Evolutionary conservation across 169 alveolate genomes (phyloP).

Genomic region (Cryptosporidium viatorum): DNA sequence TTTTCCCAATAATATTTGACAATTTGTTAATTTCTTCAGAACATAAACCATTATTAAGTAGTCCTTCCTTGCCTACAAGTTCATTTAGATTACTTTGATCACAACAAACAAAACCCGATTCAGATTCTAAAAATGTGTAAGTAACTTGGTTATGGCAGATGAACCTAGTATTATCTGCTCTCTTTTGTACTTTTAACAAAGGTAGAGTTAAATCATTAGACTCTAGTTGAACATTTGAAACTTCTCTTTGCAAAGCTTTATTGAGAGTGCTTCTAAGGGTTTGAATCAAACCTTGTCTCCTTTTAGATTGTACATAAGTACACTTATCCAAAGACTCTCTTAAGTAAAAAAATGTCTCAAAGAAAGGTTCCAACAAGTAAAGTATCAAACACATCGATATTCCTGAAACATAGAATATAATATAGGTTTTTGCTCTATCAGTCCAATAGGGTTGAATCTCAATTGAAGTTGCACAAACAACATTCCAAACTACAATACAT

Average conservation of each 20-base stretch:
- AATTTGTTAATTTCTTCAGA: neutral
- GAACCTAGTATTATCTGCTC: constrained; percentile 14
- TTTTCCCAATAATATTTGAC: constrained; percentile 20
- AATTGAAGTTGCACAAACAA: constrained; percentile 30
- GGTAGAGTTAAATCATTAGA: neutral
- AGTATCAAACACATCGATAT: neutral
- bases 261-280: neutral
- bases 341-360: constrained; percentile 28
- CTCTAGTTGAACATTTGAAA: neutral
- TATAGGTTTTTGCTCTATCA: constrained; percentile 53
- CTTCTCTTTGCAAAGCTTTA: neutral
- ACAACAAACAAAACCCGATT: constrained; percentile 28
- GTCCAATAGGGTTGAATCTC: constrained; percentile 63
- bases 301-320: constrained; percentile 13
- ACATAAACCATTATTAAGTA: constrained; percentile 7
- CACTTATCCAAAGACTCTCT: constrained; percentile 50
- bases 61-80: neutral
- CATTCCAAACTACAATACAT: constrained; percentile 65
- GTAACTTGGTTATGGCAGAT: constrained; percentile 51
- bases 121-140: constrained; percentile 37
- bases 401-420: constrained; percentile 47
- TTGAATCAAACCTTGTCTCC: neutral
- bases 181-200: constrained; percentile 13
- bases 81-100: constrained; percentile 8
- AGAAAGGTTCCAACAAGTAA: constrained; percentile 30